These are phyloP conservation scores for Beauveria bassiana DNA, from an alignment of 2,329 filamentous ascomycete genomes.

Conservation along the genomic window DNA sequence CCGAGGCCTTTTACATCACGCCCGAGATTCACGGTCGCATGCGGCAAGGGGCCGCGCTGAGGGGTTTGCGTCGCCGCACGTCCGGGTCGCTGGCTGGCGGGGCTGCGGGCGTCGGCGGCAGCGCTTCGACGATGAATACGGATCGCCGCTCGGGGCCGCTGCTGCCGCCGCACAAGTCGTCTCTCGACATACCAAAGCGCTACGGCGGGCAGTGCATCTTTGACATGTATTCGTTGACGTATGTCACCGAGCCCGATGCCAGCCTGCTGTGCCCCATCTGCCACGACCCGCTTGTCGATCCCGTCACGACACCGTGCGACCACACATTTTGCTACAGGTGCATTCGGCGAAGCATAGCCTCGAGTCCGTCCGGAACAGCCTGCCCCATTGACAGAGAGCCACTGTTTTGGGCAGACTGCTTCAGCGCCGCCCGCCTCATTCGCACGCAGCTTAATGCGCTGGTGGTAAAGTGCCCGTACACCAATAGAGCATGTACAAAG, in stretches of 20 bases:
- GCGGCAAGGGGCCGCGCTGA: conserved; percentile 15
- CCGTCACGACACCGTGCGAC: conserved; percentile 54
- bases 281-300: conserved; percentile 51
- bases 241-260: conserved; percentile 35
- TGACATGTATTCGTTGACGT: conserved; percentile 38
- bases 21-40: conserved; percentile 20
- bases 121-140: conserved; percentile 16
- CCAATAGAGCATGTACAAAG: conserved; percentile 40
- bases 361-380: conserved; percentile 31
- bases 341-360: conserved; percentile 35
- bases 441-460: conserved; percentile 54
- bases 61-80: conserved; percentile 13
- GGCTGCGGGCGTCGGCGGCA: background rate
- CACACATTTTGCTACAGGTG: conserved; percentile 59
- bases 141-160: conserved; percentile 28
- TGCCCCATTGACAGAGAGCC: conserved; percentile 54
- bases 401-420: conserved; percentile 30
- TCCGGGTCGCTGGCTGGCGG: conserved; percentile 13
- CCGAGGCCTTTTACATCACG: conserved; percentile 26
- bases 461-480: conserved; percentile 50
- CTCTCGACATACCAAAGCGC: conserved; percentile 30
- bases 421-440: conserved; percentile 39
- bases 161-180: conserved; percentile 28
- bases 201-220: conserved; percentile 32
- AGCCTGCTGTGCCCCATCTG: conserved; percentile 49